phyloP scores from a whole-genome alignment of 2,329 filamentous ascomycete species.

The Exophiala calicioides region DNA sequence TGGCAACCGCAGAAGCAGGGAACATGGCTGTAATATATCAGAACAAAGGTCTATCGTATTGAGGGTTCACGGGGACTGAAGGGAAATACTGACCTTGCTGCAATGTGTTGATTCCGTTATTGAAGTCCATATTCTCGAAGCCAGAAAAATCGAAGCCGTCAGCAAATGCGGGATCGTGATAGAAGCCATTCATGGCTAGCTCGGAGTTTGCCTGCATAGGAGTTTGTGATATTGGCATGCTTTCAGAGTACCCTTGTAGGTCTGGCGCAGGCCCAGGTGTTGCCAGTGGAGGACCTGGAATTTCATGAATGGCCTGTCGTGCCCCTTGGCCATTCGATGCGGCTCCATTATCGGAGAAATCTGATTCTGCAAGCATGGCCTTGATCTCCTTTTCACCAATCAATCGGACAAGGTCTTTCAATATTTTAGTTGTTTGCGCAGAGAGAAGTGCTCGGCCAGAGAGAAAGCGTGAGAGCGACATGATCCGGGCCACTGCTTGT shows the following conservation, averaged over 20 bases:
- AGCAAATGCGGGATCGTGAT: not conserved
- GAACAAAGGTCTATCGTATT: not conserved
- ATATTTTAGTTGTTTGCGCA: conserved; percentile 36
- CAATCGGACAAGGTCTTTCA: conserved; percentile 24
- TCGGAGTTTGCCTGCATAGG: not conserved
- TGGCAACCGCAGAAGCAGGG: conserved; percentile 8
- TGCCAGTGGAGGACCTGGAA: not conserved
- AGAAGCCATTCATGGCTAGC: not conserved
- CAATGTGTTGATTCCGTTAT: conserved; percentile 19
- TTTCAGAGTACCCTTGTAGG: not conserved
- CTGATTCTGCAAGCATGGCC: conserved; percentile 23
- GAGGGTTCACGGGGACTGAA: not conserved
- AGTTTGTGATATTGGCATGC: not conserved
- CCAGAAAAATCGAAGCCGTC: conserved; percentile 19
- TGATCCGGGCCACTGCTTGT: conserved; percentile 45
- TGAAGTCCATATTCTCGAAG: conserved; percentile 23
- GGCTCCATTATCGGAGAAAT: conserved; percentile 1
- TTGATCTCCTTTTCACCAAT: conserved; percentile 27
- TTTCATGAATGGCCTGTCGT: not conserved
- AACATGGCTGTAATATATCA: conserved; percentile 18
- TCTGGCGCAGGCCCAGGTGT: not conserved
- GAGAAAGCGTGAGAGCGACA: conserved; percentile 43
- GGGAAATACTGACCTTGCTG: conserved; percentile 21
- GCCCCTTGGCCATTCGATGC: not conserved
- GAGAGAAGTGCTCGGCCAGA: conserved; percentile 39